phyloP scores from a whole-genome alignment of 306 rosid genomes.

The Leucaena leucocephala region DNA sequence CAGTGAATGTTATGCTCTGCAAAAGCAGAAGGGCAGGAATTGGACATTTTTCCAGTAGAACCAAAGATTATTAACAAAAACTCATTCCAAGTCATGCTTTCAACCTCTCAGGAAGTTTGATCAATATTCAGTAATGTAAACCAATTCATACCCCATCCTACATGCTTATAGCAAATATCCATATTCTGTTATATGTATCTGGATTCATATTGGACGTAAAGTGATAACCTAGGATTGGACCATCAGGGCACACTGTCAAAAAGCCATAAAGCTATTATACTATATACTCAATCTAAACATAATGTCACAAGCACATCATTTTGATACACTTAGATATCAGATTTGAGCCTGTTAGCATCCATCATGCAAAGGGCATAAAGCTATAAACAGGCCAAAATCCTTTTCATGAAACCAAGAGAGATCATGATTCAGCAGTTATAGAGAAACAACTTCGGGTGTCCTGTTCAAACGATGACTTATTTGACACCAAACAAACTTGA shows the following conservation, averaged over 20 bases:
- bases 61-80: conserved; percentile 3
- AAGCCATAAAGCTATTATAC: conserved; percentile 2
- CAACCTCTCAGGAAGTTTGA: conserved; percentile 20
- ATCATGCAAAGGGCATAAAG: background rate
- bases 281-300: conserved; percentile 3
- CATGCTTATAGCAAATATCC: background rate
- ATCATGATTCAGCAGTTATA: background rate
- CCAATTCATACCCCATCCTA: conserved; percentile 3
- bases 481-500: background rate
- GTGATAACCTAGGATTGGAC: conserved; percentile 6
- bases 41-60: conserved; percentile 2
- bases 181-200: background rate
- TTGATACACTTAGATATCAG: conserved; percentile 18
- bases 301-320: background rate
- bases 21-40: conserved; percentile 2
- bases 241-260: conserved; percentile 26
- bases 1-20: conserved; percentile 17
- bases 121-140: conserved; percentile 26
- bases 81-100: conserved; percentile 2
- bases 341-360: conserved; percentile 23
- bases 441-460: conserved; percentile 13
- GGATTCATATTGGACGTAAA: conserved; percentile 21
- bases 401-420: conserved; percentile 4
- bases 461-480: conserved; percentile 1
- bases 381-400: conserved; percentile 17